Evolutionary conservation across 345 rosid species (phyloP).

Genomic region (Aurinia saxatilis): DNA sequence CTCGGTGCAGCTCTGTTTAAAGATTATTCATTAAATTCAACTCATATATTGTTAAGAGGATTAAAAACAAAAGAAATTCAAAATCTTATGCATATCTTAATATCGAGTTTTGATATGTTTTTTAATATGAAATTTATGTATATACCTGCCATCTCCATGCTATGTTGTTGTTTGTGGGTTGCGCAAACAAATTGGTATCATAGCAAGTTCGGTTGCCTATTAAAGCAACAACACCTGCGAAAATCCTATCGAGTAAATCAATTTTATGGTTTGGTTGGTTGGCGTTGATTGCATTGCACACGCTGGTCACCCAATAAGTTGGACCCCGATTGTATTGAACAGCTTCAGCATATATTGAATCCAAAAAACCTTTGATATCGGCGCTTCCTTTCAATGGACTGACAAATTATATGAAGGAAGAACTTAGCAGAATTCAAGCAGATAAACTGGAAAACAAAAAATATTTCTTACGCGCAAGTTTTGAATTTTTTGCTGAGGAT

Average conservation of each 20-base stretch:
- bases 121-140: neutral
- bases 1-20: constrained; percentile 52
- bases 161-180: constrained; percentile 3
- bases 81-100: neutral
- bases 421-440: neutral
- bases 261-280: constrained; percentile 10
- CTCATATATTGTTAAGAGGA: neutral
- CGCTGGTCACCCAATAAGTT: constrained; percentile 5
- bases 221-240: constrained; percentile 25
- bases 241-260: constrained; percentile 27
- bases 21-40: neutral
- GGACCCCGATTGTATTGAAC: constrained; percentile 47
- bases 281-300: constrained; percentile 37
- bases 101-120: neutral
- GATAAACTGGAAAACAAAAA: neutral
- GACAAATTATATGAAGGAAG: neutral
- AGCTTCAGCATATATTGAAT: constrained; percentile 1
- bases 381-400: constrained; percentile 26
- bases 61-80: neutral
- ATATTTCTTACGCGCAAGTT: constrained; percentile 39
- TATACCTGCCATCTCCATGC: constrained; percentile 48
- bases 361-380: constrained; percentile 24
- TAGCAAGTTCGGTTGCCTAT: constrained; percentile 22
- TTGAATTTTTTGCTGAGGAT: constrained; percentile 50
- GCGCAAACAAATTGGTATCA: neutral